Evolutionary conservation across 108 stramenopile genomes (phyloP).

Genomic region (Epithemia pelagica): DNA sequence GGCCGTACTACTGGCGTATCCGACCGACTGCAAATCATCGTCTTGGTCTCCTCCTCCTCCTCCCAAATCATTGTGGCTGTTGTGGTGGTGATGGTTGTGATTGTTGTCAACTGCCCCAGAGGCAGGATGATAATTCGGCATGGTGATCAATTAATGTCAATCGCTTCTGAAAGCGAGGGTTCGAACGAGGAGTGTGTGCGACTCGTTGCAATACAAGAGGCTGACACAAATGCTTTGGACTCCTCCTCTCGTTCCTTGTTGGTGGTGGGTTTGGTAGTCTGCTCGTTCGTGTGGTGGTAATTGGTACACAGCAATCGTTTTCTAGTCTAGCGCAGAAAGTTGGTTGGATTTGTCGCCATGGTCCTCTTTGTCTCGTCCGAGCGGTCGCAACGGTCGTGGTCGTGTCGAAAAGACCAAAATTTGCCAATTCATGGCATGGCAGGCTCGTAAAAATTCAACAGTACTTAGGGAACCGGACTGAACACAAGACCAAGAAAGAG

Average conservation of each 20-base stretch:
- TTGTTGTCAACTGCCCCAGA: too few relatives aligned
- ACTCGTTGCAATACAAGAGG: background rate
- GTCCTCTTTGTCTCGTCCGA: background rate
- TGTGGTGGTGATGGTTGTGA: background rate
- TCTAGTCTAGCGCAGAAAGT: background rate
- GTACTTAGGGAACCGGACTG: too few relatives aligned
- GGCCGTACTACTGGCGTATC: background rate
- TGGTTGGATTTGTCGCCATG: background rate
- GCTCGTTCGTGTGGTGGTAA: too few relatives aligned
- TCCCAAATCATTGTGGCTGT: background rate
- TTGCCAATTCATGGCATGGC: background rate
- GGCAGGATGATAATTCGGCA: too few relatives aligned
- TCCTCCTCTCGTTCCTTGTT: background rate
- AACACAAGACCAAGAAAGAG: too few relatives aligned
- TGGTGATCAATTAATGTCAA: background rate
- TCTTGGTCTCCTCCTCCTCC: too few relatives aligned
- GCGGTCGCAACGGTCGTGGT: too few relatives aligned
- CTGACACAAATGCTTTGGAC: background rate
- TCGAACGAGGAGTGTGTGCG: too few relatives aligned
- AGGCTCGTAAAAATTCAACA: too few relatives aligned
- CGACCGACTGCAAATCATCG: background rate
- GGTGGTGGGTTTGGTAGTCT: too few relatives aligned
- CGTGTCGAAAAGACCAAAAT: background rate
- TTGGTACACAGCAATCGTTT: too few relatives aligned
- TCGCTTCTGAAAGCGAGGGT: background rate